These are phyloP conservation scores for Annona squamosa DNA, from an alignment of 164 flowering plant genomes.

Conservation along the genomic window DNA sequence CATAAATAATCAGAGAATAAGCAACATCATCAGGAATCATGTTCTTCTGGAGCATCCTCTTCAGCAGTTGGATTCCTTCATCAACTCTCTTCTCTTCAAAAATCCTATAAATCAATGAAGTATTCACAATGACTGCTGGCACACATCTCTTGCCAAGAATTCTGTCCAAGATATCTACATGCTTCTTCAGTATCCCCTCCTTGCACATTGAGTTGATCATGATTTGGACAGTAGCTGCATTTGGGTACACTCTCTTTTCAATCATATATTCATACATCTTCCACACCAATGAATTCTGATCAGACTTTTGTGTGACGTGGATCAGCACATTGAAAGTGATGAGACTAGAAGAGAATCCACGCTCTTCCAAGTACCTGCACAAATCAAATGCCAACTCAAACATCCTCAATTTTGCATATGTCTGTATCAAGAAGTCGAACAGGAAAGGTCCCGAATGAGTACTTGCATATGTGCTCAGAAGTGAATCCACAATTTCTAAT, in stretches of 20 bases:
- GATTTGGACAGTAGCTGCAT: conserved; percentile 40
- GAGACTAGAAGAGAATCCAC: conserved; percentile 47
- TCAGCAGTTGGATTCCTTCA: conserved; percentile 49
- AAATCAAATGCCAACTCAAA: conserved; percentile 43
- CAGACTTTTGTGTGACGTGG: conserved; percentile 51
- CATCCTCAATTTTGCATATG: conserved; percentile 64
- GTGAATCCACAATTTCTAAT: conserved; percentile 31
- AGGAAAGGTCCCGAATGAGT: conserved; percentile 39
- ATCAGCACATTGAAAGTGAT: conserved; percentile 56
- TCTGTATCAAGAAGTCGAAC: conserved; percentile 68
- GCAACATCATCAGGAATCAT: conserved; percentile 60
- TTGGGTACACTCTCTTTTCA: conserved; percentile 47
- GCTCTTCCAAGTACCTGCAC: conserved; percentile 42
- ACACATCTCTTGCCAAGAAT: conserved; percentile 60
- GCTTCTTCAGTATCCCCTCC: conserved; percentile 55
- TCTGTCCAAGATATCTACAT: conserved; percentile 45
- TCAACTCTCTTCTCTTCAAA: conserved; percentile 54
- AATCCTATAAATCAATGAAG: conserved; percentile 46
- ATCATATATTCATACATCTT: conserved; percentile 68
- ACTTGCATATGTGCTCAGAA: conserved; percentile 38
- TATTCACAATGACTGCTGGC: conserved; percentile 60
- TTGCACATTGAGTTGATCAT: conserved; percentile 67
- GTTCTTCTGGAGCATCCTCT: conserved; percentile 64
- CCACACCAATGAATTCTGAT: conserved; percentile 43
- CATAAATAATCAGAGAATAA: conserved; percentile 53